These are phyloP conservation scores for Tetradesmus obliquus DNA, from an alignment of 139 green algal genomes.

Conservation along the genomic window DNA sequence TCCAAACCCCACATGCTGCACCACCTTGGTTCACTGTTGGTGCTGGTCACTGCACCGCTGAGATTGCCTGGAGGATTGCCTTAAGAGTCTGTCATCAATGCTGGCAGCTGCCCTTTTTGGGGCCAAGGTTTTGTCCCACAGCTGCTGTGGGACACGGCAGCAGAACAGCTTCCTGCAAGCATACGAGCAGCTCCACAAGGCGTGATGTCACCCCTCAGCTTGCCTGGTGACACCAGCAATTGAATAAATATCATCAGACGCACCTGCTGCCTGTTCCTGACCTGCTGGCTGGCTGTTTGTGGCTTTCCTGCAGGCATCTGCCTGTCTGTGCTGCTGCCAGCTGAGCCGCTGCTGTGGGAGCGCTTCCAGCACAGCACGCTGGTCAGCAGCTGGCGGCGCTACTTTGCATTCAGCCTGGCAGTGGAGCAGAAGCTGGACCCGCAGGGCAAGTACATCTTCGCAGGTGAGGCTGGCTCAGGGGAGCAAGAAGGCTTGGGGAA, in stretches of 20 bases:
- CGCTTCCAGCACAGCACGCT: conserved; percentile 34
- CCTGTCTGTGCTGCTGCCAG: conserved; percentile 35
- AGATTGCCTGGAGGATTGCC: too few species aligned
- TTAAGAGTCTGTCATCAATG: too few species aligned
- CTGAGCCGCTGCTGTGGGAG: conserved; percentile 43
- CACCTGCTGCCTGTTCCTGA: neutral
- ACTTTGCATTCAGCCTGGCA: conserved; percentile 41
- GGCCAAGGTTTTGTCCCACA: too few species aligned
- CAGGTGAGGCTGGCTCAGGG: conserved; percentile 3
- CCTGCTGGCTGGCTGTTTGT: neutral
- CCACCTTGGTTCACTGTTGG: too few species aligned
- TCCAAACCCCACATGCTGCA: too few species aligned
- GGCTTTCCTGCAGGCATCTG: conserved; percentile 16
- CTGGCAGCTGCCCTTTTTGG: too few species aligned
- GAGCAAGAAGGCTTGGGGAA: neutral
- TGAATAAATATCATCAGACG: neutral
- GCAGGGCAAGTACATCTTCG: conserved; percentile 25
- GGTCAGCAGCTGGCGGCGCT: conserved; percentile 23
- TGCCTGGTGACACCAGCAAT: neutral
- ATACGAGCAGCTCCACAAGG: neutral
- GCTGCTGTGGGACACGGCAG: too few species aligned
- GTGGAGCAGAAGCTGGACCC: conserved; percentile 19
- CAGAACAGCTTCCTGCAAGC: too few species aligned
- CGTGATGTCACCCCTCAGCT: too few species aligned
- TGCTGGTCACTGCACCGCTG: neutral